Evolutionary conservation across 345 rosid species (phyloP).

Genomic region (Bruguiera parviflora): DNA sequence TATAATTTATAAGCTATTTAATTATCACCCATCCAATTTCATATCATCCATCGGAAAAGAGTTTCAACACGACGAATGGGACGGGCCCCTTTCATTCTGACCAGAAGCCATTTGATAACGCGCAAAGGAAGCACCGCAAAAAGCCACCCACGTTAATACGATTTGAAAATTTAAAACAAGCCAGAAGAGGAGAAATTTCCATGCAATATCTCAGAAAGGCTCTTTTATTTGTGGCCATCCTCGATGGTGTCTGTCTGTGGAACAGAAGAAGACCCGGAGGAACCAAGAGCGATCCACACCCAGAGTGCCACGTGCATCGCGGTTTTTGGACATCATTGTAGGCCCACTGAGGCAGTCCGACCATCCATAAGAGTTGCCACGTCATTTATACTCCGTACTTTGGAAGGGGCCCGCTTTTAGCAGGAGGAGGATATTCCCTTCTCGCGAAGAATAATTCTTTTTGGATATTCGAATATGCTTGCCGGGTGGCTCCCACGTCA

Average conservation of each 20-base stretch:
- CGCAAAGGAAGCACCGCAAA: too few relatives aligned
- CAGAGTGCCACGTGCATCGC: slow-evolving; percentile 7
- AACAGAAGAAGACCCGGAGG: background rate
- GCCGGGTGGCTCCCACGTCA: background rate
- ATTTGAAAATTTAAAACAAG: background rate
- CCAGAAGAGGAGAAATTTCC: slow-evolving; percentile 29
- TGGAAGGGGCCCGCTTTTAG: too few relatives aligned
- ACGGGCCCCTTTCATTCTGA: too few relatives aligned
- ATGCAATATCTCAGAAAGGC: background rate
- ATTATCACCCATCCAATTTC: too few relatives aligned
- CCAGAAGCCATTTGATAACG: too few relatives aligned
- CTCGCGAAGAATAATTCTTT: slow-evolving; percentile 25
- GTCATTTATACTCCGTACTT: background rate
- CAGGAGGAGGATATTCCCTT: slow-evolving; percentile 16
- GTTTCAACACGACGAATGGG: too few relatives aligned
- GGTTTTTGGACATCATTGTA: background rate
- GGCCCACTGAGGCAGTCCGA: background rate
- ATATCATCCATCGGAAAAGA: too few relatives aligned
- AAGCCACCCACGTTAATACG: background rate
- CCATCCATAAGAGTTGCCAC: slow-evolving; percentile 8
- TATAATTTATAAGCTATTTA: too few relatives aligned
- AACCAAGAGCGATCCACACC: background rate
- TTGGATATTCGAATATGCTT: slow-evolving; percentile 51
- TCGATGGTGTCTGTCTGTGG: background rate
- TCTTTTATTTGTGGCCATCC: background rate